Evolutionary conservation across 495 filamentous ascomycete genomes (phyloP).

Genomic region (Penicillium roqueforti): DNA sequence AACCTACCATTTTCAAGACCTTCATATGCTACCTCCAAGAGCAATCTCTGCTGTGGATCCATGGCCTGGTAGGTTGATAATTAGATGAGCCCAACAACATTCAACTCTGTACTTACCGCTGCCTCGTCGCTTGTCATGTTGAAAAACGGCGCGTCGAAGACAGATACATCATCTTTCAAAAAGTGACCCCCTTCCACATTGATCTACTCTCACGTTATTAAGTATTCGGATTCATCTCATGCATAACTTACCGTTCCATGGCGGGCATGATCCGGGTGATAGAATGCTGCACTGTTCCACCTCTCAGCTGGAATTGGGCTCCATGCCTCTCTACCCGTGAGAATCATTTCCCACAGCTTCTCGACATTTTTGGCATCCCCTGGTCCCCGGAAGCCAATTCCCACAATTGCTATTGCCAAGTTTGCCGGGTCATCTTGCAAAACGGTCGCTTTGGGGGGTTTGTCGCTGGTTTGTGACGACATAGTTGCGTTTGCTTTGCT

Average conservation of each 20-base stretch:
- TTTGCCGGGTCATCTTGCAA: constrained; percentile 7
- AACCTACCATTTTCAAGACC: constrained; percentile 45
- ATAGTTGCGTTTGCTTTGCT: not conserved
- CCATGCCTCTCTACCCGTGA: constrained; percentile 48
- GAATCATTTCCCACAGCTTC: constrained; percentile 54
- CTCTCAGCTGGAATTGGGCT: constrained; percentile 43
- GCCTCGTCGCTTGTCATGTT: constrained; percentile 54
- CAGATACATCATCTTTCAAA: constrained; percentile 48
- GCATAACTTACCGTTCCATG: constrained; percentile 20
- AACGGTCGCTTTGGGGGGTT: too few species aligned
- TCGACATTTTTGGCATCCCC: constrained; percentile 48
- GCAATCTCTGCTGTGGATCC: constrained; percentile 48
- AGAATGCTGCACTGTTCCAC: constrained; percentile 52
- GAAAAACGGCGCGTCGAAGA: constrained; percentile 59
- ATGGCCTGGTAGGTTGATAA: constrained; percentile 20
- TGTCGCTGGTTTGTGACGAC: not conserved
- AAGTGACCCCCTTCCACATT: constrained; percentile 38
- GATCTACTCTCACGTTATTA: constrained; percentile 12
- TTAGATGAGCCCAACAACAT: not conserved
- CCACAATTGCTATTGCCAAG: constrained; percentile 56
- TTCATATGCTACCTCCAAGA: constrained; percentile 60
- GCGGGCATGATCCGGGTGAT: constrained; percentile 47
- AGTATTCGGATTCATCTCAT: not conserved
- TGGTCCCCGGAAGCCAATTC: constrained; percentile 58
- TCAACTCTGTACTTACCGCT: constrained; percentile 17